Base-by-base conservation (phyloP, 1,284 basidiomycete genomes). In the Ustilago curta region DNA sequence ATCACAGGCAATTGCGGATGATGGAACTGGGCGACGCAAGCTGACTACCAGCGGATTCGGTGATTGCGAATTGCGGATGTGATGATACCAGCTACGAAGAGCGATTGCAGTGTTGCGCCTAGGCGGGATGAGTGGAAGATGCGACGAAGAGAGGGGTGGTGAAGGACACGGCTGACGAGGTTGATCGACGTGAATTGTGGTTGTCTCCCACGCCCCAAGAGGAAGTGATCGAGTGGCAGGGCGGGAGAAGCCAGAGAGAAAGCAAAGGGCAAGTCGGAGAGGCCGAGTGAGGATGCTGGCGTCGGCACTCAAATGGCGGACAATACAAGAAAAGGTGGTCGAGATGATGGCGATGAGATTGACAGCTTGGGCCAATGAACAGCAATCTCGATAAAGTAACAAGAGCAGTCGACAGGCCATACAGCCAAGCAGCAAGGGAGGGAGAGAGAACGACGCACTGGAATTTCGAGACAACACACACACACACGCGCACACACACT, bases 301-400 rank as follows among this genome's bases (percentile, higher is more conserved):
- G 44, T 44, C 42, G 16, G 39, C 21, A 37, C 23, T 39, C 32
- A 9, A 40, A 27, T 52, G 29, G 29, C 42, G 29, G 53, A 37
- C 14, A 14, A 37, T 37, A 12, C 35, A 14, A 11, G 16, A 35
- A 31, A 55, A 16, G 21, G 19, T 45, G 27, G 39, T 44, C n/a
- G 53, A 55, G 40, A 35, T 42, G 42, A 29, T 18, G 19, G 25
- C 27, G 51, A 53, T 39, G 51, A 37, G 51, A 42, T 53, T 37
- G 51, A 42, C 32, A 42, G 14, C 9, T 42, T 29, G 11, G 39
- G 27, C 51, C 19, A 42, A 29, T 16, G 39, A 47, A 32, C 44
- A 32, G 31, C 59, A 60, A 60, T 60, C 59, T 60, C 59, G 59
- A 60, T 54, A 60, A 51, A 55, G 35, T 43, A 29, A 55, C 53